Evolutionary conservation across 805 yeast genomes (phyloP).

Genomic region (Candida coquimbonensis): DNA sequence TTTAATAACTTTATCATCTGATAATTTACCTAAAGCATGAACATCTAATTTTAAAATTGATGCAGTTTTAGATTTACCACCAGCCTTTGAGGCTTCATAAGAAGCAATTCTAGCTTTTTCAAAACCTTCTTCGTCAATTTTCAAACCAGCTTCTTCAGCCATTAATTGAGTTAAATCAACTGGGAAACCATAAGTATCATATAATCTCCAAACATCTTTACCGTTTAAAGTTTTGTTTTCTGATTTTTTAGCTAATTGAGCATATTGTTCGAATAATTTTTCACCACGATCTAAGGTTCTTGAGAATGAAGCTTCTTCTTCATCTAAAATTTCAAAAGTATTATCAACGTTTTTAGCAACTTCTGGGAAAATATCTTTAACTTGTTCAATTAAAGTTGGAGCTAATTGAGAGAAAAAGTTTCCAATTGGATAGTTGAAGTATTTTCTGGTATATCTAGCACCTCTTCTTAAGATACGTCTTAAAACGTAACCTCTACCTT

Average conservation of each 20-base stretch:
- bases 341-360: slow-evolving; percentile 61
- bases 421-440: slow-evolving; percentile 93
- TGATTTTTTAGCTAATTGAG: slow-evolving; percentile 69
- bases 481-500: slow-evolving; percentile 97
- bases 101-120: slow-evolving; percentile 86
- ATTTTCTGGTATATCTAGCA: slow-evolving; percentile 92
- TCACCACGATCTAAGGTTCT: slow-evolving; percentile 98
- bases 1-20: slow-evolving; percentile 55
- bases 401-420: slow-evolving; percentile 87
- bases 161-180: slow-evolving; percentile 94
- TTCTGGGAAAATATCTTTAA: slow-evolving; percentile 88
- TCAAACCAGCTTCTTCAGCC: slow-evolving; percentile 97
- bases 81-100: slow-evolving; percentile 91
- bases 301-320: slow-evolving; percentile 92
- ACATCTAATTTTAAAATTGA: slow-evolving; percentile 78
- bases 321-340: slow-evolving; percentile 85
- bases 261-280: slow-evolving; percentile 89
- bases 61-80: slow-evolving; percentile 54
- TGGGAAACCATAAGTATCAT: slow-evolving; percentile 98
- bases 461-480: slow-evolving; percentile 98
- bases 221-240: slow-evolving; percentile 71
- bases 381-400: slow-evolving; percentile 88
- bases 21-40: slow-evolving; percentile 74
- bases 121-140: slow-evolving; percentile 87
- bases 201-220: slow-evolving; percentile 95